These are phyloP conservation scores for Flammula alnicola DNA, from an alignment of 1,284 basidiomycete genomes.

Conservation along the genomic window DNA sequence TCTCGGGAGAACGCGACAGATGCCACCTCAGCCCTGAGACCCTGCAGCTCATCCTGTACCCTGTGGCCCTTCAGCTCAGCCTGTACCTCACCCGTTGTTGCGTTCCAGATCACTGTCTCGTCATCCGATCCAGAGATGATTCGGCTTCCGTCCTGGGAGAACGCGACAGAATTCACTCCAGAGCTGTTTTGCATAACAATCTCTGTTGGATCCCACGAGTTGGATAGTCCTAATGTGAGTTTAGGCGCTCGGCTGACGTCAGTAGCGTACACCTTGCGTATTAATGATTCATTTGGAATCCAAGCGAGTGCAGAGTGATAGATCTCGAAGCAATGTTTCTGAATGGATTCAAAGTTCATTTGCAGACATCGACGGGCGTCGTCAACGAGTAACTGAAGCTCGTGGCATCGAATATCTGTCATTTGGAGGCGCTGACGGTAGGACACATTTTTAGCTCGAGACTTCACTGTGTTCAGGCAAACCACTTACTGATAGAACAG, in stretches of 20 bases:
- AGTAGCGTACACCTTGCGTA: constrained; percentile 14
- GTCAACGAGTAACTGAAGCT: constrained; percentile 11
- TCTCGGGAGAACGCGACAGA: constrained; percentile 1
- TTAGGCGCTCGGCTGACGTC: constrained; percentile 1
- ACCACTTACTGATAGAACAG: constrained; percentile 4
- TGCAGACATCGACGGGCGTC: too few relatives aligned
- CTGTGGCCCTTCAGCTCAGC: constrained; percentile 1
- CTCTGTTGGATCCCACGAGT: constrained; percentile 2
- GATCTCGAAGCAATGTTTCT: constrained; percentile 13
- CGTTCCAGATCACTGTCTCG: too few relatives aligned
- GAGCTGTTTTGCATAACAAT: constrained; percentile 3
- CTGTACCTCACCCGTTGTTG: too few relatives aligned
- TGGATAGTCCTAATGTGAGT: neutral
- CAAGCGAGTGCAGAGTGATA: constrained; percentile 23
- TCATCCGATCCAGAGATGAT: too few relatives aligned
- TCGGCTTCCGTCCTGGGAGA: constrained; percentile 1
- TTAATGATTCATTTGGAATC: constrained; percentile 17
- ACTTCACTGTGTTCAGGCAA: neutral
- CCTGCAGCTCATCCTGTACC: too few relatives aligned
- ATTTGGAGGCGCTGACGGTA: neutral
- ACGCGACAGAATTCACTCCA: neutral
- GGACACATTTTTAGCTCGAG: neutral
- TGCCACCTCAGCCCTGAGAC: neutral
- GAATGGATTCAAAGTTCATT: constrained; percentile 19
- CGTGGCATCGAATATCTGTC: neutral